Base-by-base conservation (phyloP, 495 filamentous ascomycete species). In the Cenococcum geophilum region DNA sequence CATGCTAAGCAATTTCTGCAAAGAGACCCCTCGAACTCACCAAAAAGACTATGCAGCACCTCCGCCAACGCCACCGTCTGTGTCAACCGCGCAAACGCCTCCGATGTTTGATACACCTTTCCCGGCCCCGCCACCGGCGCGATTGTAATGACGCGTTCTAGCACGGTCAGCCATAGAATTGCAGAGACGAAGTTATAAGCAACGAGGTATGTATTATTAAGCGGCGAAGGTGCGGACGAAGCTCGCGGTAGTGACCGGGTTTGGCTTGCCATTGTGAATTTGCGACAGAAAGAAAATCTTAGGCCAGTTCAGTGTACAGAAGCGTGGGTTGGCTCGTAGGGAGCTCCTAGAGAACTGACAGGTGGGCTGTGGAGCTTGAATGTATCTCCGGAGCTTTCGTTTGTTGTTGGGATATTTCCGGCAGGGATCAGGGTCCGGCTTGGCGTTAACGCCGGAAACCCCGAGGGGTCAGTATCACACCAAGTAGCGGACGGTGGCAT, bases 41-140 rank as follows among this genome's bases (percentile, higher is more conserved):
- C 88, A 51, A 84, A 70, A 0, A 82, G 69, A 35, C 89, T 84
- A 76, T 98, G 93, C 55, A 90, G 65, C 27, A 97, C 78, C 75
- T 99, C 93, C 67, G 96, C 76, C 12, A 84, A 67, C 0, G 92
- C 92, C 58, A 89, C 74, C 0, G 88, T 92, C 76, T 99, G 93
- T 32, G 87, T 91, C 77, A 81, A 83, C 62, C 84, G 83, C 48
- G 86, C 82, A 63, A 88, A 89, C 23, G 83, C 76, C 61, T 84
- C 84, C 25, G 81, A 76, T 4, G 71, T 73, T 12, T 61, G 65
- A 74, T 80, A 85, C 42, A 85, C 78, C 21, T 77, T 63, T 21
- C 65, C 22, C 22, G 49, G 14, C 23, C 25, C 49, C 20, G 20
- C 49, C 68, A 70, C 81, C 79, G 54, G 8, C n/a, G 77, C 60